These are phyloP conservation scores for Fusarium mundagurra DNA, from an alignment of 2,329 filamentous ascomycete species.

Conservation along the genomic window DNA sequence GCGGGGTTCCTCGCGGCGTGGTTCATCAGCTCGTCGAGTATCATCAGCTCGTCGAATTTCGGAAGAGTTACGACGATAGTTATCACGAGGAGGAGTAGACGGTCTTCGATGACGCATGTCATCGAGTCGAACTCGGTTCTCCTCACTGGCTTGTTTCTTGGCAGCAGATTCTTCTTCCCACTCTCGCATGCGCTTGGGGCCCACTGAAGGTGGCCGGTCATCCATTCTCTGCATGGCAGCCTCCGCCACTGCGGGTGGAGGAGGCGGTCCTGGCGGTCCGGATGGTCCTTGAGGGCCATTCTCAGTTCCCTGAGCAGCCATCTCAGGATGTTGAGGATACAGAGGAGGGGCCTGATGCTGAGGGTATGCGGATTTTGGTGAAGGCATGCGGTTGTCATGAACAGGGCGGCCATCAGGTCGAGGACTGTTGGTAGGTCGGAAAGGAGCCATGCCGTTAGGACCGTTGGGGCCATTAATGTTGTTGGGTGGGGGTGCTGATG, in stretches of 20 bases:
- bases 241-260: constrained; percentile 64
- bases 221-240: constrained; percentile 71
- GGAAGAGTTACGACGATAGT: constrained; percentile 81
- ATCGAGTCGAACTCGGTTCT: constrained; percentile 85
- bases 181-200: constrained; percentile 85
- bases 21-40: constrained; percentile 69
- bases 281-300: constrained; percentile 49
- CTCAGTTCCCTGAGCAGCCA: constrained; percentile 67
- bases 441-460: constrained; percentile 71
- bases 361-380: constrained; percentile 86
- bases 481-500: constrained; percentile 50
- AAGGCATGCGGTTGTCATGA: constrained; percentile 86
- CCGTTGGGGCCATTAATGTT: constrained; percentile 52
- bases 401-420: constrained; percentile 85
- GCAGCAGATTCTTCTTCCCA: constrained; percentile 86
- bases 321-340: constrained; percentile 78
- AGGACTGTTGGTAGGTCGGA: constrained; percentile 77
- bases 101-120: constrained; percentile 83
- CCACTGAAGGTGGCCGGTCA: constrained; percentile 81
- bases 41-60: constrained; percentile 75
- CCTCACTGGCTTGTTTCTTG: constrained; percentile 91
- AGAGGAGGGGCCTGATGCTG: constrained; percentile 70
- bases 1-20: constrained; percentile 68
- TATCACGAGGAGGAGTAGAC: constrained; percentile 76
- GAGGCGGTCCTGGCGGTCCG: constrained; percentile 51